Evolutionary conservation across 23 red algal genomes (phyloP), one percentile per base, ranked within the genome.

Genomic region (Gracilaria caudata): DNA sequence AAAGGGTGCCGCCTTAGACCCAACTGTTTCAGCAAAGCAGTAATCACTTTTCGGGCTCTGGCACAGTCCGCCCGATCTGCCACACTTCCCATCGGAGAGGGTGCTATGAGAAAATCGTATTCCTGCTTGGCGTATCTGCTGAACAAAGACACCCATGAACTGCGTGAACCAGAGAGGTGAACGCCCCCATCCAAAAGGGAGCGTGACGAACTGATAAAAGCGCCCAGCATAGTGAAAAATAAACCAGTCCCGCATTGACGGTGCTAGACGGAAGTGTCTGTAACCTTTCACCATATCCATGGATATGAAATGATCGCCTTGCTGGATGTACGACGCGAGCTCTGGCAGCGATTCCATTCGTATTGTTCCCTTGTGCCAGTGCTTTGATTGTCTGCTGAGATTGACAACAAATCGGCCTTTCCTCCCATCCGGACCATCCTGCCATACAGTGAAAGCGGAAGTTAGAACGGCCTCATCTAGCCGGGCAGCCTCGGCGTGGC

Each of bases 341-440:
- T 59, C 1, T 24, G 46, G 45, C 14, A 76, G 29, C 25, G 72
- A 64, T 39, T 78, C 68, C 84, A 88, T 88, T 24, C 58, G 30
- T 9, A 88, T 53, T 0, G 84, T 36, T 32, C 84, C 47, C 17
- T 78, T 88, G 57, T 78, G 12, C 84, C 68, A 76, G 32, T 77
- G 54, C 70, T 76, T 88, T 24, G 70, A 78, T 46, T 88, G 68
- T 4, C 9, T 5, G 14, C 6, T 13, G 5, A 86, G 59, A 41
- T 68, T 86, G 10, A 86, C 81, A 2, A 86, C 81, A 14, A 86
- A 86, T 11, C 58, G 72, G 36, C 60, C 81, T 54, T 86, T 86
- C 7, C 61, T 3, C 4, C 39, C 81, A 34, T 51, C 37, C 11
- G 5, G 61, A 3, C 7, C 64, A 2, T 59, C 81, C 81, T 86